phyloP scores from a whole-genome alignment of 352 stramenopile species.

The Pythium pectinolyticum region DNA sequence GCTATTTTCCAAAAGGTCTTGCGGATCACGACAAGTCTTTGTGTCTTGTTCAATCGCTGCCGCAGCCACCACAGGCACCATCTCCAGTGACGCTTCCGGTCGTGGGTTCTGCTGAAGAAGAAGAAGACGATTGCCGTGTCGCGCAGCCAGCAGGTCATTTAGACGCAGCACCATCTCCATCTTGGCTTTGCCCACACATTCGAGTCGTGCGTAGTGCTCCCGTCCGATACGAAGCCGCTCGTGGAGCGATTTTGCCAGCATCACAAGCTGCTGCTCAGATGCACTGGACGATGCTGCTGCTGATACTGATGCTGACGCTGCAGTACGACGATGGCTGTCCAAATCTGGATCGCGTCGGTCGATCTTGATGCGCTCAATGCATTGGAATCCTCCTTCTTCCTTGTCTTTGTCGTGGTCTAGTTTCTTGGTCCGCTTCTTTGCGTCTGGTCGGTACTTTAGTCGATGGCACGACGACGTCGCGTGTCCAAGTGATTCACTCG shows the following conservation, averaged over 20 bases:
- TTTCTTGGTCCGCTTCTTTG: slow-evolving; percentile 33
- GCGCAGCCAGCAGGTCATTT: slow-evolving; percentile 34
- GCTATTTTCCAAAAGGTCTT: not conserved
- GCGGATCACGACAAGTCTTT: too few relatives aligned
- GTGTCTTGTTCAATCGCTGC: not conserved
- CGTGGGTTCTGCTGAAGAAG: not conserved
- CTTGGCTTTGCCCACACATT: slow-evolving; percentile 47
- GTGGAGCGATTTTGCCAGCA: slow-evolving; percentile 45
- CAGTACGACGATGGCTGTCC: not conserved
- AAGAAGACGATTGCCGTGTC: too few relatives aligned
- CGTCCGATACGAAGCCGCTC: slow-evolving; percentile 40
- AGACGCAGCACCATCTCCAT: slow-evolving; percentile 29
- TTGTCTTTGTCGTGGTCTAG: not conserved
- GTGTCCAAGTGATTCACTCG: not conserved
- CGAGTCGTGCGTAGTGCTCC: slow-evolving; percentile 38
- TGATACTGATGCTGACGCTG: too few relatives aligned
- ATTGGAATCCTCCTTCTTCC: slow-evolving; percentile 24
- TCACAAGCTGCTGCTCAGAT: slow-evolving; percentile 41
- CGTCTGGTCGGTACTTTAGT: slow-evolving; percentile 23
- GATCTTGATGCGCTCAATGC: slow-evolving; percentile 63
- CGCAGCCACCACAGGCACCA: slow-evolving; percentile 4
- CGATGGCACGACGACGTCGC: slow-evolving; percentile 21
- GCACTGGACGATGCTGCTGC: slow-evolving; percentile 5
- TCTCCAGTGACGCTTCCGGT: not conserved
- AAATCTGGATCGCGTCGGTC: slow-evolving; percentile 12